phyloP scores from a whole-genome alignment of 73 alveolate genomes.

The Durusdinium trenchii region DNA sequence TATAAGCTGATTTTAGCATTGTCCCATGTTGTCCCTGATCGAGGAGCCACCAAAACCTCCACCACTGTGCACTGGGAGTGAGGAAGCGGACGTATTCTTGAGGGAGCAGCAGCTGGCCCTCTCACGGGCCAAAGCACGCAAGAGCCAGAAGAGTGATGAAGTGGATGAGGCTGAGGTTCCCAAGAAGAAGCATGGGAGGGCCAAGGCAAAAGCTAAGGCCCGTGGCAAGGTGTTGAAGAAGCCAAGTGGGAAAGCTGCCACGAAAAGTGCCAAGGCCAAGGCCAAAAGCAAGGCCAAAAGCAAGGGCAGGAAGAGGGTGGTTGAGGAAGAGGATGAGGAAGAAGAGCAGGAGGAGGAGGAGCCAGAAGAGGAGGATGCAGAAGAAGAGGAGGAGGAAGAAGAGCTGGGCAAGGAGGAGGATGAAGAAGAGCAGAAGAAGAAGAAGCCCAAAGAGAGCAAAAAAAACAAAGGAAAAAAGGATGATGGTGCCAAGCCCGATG shows the following conservation, averaged over 20 bases:
- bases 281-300: background rate
- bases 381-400: background rate
- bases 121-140: background rate
- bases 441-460: too few relatives aligned
- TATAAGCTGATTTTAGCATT: too few relatives aligned
- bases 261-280: background rate
- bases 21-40: too few relatives aligned
- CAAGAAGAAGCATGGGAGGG: background rate
- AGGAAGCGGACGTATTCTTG: background rate
- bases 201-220: background rate
- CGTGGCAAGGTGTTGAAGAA: too few relatives aligned
- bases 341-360: background rate
- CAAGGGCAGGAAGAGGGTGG: background rate
- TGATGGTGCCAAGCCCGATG: background rate
- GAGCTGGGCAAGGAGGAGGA: background rate
- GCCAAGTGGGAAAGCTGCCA: too few relatives aligned
- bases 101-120: conserved; percentile 11
- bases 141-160: background rate
- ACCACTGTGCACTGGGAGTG: background rate
- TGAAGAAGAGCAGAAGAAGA: background rate
- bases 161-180: background rate
- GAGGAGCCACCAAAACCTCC: too few relatives aligned
- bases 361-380: background rate
- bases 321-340: too few relatives aligned
- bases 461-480: too few relatives aligned